A percentile compares a stretch with the other conserved stretches of the same genome.
These are phyloP conservation scores for Xylariaceae sp. DNA, from an alignment of 2,329 filamentous ascomycete genomes.

Conservation along the genomic window DNA sequence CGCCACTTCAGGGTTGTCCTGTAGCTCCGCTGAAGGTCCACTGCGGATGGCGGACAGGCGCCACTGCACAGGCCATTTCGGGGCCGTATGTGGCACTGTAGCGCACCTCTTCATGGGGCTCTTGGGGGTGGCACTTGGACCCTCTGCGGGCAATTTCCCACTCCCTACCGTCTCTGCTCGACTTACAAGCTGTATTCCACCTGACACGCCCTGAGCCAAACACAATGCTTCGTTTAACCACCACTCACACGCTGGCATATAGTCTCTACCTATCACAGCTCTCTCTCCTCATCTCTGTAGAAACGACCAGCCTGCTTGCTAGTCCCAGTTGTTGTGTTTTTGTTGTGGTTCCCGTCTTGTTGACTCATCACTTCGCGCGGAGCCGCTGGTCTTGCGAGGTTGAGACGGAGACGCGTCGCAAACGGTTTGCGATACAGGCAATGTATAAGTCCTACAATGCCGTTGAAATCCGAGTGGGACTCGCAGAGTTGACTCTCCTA, in stretches of 20 bases:
- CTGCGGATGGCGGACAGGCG: conserved; percentile 15
- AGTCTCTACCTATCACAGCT: conserved; percentile 15
- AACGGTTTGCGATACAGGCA: no score
- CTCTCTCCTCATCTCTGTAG: not conserved
- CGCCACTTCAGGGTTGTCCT: not conserved
- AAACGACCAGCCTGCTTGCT: not conserved
- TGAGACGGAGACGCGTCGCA: no score
- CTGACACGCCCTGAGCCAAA: conserved; percentile 13
- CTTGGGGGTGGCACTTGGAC: not conserved
- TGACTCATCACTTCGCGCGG: conserved; percentile 11
- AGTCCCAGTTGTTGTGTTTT: not conserved
- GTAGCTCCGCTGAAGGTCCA: conserved; percentile 7
- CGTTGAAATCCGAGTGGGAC: no score
- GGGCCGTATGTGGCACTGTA: no score
- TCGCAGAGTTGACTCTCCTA: no score
- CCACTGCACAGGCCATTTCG: not conserved
- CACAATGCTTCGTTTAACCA: conserved; percentile 21
- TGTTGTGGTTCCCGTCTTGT: conserved; percentile 5
- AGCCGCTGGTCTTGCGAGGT: no score
- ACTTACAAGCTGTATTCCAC: conserved; percentile 14
- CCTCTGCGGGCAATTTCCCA: no score
- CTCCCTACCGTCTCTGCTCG: no score
- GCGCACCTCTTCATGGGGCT: no score
- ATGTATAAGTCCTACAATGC: no score
- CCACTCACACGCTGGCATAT: conserved; percentile 21